Percentiles rank a stretch among this genome's conserved stretches.
Evolutionary conservation across 345 rosid species (phyloP).

Genomic region (Reutealis trisperma): DNA sequence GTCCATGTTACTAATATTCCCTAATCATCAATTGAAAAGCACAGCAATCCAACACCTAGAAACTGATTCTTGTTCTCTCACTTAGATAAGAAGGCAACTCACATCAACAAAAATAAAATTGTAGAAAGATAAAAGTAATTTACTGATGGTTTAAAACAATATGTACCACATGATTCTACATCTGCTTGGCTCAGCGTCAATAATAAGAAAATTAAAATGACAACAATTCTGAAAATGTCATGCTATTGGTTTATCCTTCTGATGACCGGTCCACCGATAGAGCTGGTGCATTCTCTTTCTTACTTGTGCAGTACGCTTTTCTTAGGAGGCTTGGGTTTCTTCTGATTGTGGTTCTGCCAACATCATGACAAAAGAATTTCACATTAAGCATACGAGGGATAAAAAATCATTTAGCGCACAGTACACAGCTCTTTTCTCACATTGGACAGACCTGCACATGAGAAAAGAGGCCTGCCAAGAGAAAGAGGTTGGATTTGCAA

Average conservation of each 20-base stretch:
- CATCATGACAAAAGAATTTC: slow-evolving; percentile 13
- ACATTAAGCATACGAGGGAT: background rate
- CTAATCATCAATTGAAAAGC: too few relatives aligned
- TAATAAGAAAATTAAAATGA: too few relatives aligned
- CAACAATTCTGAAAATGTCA: background rate
- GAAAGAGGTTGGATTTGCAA: background rate
- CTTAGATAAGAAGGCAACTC: too few relatives aligned
- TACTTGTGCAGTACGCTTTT: slow-evolving; percentile 85
- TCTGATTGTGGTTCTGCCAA: slow-evolving; percentile 61
- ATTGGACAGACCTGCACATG: background rate
- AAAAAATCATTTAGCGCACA: background rate
- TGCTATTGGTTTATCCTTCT: background rate
- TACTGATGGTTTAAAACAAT: background rate
- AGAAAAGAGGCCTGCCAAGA: background rate
- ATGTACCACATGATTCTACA: background rate
- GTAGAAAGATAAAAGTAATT: background rate
- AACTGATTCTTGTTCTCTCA: too few relatives aligned
- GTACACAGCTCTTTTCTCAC: background rate
- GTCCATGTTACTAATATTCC: too few relatives aligned
- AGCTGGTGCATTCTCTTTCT: background rate
- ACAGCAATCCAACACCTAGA: background rate
- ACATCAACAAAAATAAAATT: background rate
- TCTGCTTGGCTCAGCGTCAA: background rate
- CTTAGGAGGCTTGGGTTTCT: slow-evolving; percentile 70
- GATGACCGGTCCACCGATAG: background rate